A percentile compares a stretch with the other conserved stretches of the same genome.
Conservation (phyloP, 768 basidiomycete genomes). For the Lyophyllum atratum region DNA sequence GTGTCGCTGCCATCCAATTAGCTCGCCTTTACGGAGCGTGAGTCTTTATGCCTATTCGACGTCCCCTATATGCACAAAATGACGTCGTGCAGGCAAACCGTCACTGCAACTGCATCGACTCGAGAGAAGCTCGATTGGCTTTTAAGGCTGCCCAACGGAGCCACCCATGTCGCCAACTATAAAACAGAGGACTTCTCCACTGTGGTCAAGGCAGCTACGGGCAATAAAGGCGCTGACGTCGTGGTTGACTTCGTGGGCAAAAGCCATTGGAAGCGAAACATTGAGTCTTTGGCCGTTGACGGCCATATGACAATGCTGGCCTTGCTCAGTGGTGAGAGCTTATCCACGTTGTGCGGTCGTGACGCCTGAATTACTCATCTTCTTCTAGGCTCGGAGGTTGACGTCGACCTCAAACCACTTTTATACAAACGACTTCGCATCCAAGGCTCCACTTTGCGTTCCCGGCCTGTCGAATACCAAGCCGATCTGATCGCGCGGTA, state of each 20-base stretch:
- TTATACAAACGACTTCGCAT: constrained; percentile 85
- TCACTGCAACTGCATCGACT: constrained; percentile 86
- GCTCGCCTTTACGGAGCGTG: constrained; percentile 76
- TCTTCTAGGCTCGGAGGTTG: constrained; percentile 50
- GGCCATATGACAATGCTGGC: constrained; percentile 75
- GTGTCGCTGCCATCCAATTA: constrained; percentile 85
- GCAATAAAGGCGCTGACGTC: constrained; percentile 74
- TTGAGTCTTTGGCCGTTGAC: constrained; percentile 68
- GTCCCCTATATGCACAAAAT: neutral
- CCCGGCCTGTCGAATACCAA: constrained; percentile 77
- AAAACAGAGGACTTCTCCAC: constrained; percentile 80
- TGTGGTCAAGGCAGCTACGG: constrained; percentile 68
- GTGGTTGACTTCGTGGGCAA: constrained; percentile 85
- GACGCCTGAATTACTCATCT: neutral
- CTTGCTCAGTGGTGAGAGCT: constrained; percentile 58
- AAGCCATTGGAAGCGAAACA: constrained; percentile 73
- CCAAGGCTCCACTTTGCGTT: constrained; percentile 85
- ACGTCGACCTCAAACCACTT: constrained; percentile 64
- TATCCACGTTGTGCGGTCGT: neutral
- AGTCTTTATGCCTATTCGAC: constrained; percentile 28
- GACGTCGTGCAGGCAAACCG: constrained; percentile 46
- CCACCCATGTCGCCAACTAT: constrained; percentile 83
- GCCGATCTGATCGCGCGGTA: constrained; percentile 64
- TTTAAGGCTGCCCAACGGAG: constrained; percentile 61
- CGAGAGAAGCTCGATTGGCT: constrained; percentile 82